phyloP scores from a whole-genome alignment of 805 yeast species.

The Sugiyamaella marilandica region DNA sequence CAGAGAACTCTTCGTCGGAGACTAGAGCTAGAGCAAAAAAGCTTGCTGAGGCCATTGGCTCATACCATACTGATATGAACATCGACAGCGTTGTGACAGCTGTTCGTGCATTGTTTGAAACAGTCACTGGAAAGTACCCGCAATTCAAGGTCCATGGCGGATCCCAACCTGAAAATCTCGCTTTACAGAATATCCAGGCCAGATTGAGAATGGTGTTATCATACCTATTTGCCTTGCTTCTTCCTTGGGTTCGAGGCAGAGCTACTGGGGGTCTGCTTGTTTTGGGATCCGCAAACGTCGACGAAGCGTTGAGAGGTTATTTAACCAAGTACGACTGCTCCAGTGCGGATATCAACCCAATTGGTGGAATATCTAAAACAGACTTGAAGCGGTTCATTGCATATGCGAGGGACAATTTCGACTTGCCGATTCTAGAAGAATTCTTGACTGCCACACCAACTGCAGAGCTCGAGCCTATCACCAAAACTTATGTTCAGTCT shows the following conservation, averaged over 20 bases:
- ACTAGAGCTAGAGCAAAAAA: conserved; percentile 79
- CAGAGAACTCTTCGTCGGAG: conserved; percentile 83
- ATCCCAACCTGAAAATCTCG: conserved; percentile 81
- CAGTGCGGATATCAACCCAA: conserved; percentile 95
- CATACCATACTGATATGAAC: conserved; percentile 86
- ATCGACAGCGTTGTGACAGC: conserved; percentile 82
- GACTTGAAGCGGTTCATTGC: conserved; percentile 82
- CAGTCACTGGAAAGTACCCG: conserved; percentile 87
- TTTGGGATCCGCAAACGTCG: conserved; percentile 94
- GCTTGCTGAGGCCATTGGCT: conserved; percentile 70
- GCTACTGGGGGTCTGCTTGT: conserved; percentile 77
- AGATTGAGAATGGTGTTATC: conserved; percentile 91
- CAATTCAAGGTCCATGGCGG: conserved; percentile 93
- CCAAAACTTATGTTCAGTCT: conserved; percentile 85
- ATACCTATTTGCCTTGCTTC: conserved; percentile 85
- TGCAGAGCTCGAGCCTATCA: conserved; percentile 96
- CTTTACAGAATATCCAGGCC: conserved; percentile 95
- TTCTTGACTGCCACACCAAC: conserved; percentile 93
- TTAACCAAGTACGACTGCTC: conserved; percentile 96
- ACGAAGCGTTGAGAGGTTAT: conserved; percentile 93
- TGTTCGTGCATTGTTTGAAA: conserved; percentile 69
- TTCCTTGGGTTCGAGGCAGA: conserved; percentile 89
- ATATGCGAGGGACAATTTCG: conserved; percentile 66
- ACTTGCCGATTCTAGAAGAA: conserved; percentile 69
- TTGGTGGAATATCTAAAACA: conserved; percentile 96